Conservation (phyloP, 441 rosid genomes). For the Eutrema salsugineum region DNA sequence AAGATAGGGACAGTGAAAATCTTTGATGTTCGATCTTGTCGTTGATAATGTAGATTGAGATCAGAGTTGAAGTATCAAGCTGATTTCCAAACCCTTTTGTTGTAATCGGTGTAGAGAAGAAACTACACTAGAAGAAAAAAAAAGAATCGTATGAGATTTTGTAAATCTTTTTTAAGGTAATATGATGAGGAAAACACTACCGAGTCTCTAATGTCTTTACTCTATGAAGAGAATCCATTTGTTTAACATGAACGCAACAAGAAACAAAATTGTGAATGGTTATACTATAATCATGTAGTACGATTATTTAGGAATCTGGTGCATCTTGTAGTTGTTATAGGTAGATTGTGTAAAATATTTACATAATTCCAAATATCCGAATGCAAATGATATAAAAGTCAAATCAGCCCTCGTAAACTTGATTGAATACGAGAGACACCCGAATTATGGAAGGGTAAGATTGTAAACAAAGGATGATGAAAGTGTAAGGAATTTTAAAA, state of each 20-base stretch:
- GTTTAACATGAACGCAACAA: not conserved
- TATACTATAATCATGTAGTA: too few species aligned
- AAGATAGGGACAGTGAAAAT: not conserved
- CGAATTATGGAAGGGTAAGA: slow-evolving; percentile 4
- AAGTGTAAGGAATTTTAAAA: not conserved
- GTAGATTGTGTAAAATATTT: too few species aligned
- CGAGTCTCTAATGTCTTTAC: not conserved
- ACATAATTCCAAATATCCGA: too few species aligned
- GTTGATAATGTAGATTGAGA: slow-evolving; percentile 9
- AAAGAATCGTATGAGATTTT: not conserved
- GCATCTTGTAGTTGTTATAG: not conserved
- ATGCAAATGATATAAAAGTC: too few species aligned
- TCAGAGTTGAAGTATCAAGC: slow-evolving; percentile 4
- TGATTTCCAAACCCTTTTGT: not conserved
- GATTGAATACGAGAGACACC: not conserved
- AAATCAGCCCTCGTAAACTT: too few species aligned
- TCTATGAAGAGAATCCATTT: not conserved
- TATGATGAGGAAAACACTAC: not conserved
- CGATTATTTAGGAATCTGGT: not conserved
- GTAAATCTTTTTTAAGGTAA: not conserved
- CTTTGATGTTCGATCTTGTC: not conserved
- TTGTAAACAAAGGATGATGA: not conserved
- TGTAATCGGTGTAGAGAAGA: slow-evolving; percentile 12
- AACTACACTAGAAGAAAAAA: not conserved
- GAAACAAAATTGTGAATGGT: not conserved